These are phyloP conservation scores for Chlorella vulgaris DNA, from an alignment of 139 green algal genomes.

Conservation along the genomic window DNA sequence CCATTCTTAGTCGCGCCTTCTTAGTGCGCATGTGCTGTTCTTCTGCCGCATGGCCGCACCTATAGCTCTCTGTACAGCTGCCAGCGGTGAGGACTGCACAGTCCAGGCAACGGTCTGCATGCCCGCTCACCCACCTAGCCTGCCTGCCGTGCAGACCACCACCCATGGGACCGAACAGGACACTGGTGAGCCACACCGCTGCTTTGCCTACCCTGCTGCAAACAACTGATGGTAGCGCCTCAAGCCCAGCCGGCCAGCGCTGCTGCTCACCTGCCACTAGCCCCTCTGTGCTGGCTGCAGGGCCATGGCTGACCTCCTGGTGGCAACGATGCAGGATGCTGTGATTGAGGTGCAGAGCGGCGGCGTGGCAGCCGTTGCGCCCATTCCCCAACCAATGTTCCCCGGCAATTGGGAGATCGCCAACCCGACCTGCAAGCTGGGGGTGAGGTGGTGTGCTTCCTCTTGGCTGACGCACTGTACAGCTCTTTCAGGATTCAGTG, in stretches of 20 bases:
- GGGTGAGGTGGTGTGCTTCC: not conserved
- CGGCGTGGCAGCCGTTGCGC: not conserved
- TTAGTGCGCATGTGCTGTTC: not conserved
- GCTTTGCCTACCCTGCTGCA: too few species aligned
- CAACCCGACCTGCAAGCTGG: not conserved
- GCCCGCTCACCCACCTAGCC: too few species aligned
- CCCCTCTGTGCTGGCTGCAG: not conserved
- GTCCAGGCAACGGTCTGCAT: too few species aligned
- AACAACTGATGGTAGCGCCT: too few species aligned
- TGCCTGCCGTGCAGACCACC: constrained; percentile 1
- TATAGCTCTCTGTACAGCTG: too few species aligned
- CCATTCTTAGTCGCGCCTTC: too few species aligned
- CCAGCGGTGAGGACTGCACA: too few species aligned
- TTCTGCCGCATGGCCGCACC: not conserved
- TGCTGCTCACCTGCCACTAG: not conserved
- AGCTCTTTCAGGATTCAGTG: not conserved
- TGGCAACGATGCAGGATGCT: not conserved
- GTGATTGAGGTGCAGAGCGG: not conserved
- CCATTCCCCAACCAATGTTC: not conserved
- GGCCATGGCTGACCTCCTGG: constrained; percentile 10
- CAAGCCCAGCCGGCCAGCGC: not conserved
- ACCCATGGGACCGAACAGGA: not conserved
- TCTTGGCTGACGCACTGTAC: not conserved
- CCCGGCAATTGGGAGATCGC: not conserved
- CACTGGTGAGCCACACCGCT: constrained; percentile 9